Base-by-base conservation (phyloP, 208 protist species). In the Naegleria fowleri region DNA sequence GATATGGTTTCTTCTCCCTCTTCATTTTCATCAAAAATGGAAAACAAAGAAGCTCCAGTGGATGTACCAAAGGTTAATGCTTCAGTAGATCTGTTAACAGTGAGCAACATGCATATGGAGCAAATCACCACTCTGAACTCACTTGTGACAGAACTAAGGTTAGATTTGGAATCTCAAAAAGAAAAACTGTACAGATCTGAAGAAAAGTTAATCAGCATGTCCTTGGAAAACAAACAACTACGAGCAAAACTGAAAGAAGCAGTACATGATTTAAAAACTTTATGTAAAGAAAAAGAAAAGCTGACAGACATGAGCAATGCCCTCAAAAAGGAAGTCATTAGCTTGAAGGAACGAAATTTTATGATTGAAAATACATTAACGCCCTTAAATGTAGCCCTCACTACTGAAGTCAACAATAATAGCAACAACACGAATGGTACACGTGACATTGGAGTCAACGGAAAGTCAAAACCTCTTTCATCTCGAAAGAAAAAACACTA, bases 211-310 rank as follows among this genome's bases (percentile, higher is more conserved):
- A 58, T 58, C 1, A 13, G 0, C 6, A 15, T 58, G n/a, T 16
- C 16, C 5, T 58, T n/a, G 55, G 85, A 88, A 58, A 88, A 88
- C 36, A 33, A 36, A 11, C 16, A 22, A 29, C 29, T 88, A 29
- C 51, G 43, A 88, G 22, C 43, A 6, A 88, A 88, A 58, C 41
- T 88, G 29, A 88, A 88, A 36, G 85, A 88, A 36, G 85, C 85
- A 11, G 85, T 39, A 0, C 51, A 88, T 58, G 85, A 88, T 39
- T 58, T 88, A 39, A 88, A 88, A 58, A 55, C 25, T 7, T 5
- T 88, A 36, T 40, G 11, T 22, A 58, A 58, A 58, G 85, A 88
- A 29, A 51, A 58, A 58, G 85, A 88, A 48, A 9, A 88, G 36
- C 43, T 58, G 4, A 58, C 25, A 4, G 85, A 88, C 15, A 88